Conservation (phyloP, 768 basidiomycete genomes). For the Chlorophyllum brunneum region DNA sequence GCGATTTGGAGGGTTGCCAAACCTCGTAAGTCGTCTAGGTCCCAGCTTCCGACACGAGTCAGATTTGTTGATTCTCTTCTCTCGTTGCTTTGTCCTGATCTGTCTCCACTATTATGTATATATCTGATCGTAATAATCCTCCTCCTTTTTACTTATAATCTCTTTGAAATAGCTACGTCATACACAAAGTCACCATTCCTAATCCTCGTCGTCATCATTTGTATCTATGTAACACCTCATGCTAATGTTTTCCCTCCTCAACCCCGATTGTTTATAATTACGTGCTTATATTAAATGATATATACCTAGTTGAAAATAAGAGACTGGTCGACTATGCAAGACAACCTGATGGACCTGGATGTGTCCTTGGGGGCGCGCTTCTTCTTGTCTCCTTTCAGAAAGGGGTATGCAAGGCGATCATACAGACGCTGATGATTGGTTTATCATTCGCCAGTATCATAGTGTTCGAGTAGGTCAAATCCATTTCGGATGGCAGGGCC, state of each 20-base stretch:
- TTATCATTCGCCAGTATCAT: neutral
- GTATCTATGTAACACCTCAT: neutral
- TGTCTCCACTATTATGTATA: neutral
- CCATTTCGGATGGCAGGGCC: neutral
- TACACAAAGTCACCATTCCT: too few species aligned
- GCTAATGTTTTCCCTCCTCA: too few species aligned
- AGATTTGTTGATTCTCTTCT: neutral
- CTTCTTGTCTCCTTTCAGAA: too few species aligned
- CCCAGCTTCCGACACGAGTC: neutral
- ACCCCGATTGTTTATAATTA: neutral
- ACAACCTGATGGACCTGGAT: too few species aligned
- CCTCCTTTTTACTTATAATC: too few species aligned
- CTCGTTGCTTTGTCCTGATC: neutral
- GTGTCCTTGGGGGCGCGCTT: too few species aligned
- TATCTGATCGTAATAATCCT: neutral
- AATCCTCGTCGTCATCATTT: too few species aligned
- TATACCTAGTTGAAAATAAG: too few species aligned
- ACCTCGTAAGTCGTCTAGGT: neutral
- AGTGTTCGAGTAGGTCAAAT: neutral
- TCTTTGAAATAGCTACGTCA: too few species aligned
- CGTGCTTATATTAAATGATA: too few species aligned
- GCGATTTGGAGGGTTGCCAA: neutral
- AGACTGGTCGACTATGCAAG: too few species aligned
- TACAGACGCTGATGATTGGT: neutral
- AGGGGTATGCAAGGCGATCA: neutral